Conservation (phyloP, 768 basidiomycete species). For the Cubamyces sp. region DNA sequence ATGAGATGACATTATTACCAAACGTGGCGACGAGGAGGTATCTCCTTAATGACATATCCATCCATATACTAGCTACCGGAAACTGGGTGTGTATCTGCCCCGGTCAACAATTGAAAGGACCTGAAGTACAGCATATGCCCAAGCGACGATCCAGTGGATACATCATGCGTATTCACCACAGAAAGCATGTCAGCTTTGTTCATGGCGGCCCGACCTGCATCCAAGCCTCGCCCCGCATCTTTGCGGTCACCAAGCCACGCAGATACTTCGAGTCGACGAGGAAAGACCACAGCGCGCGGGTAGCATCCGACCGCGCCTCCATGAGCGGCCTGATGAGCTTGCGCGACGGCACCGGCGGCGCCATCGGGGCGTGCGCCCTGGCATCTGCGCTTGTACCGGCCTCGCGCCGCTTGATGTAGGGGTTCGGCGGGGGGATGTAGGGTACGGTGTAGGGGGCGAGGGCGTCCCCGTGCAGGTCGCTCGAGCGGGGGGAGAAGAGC, state of each 20-base stretch:
- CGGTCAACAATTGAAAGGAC: no score
- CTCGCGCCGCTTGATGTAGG: constrained; percentile 24
- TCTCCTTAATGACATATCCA: no score
- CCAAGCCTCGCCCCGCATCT: constrained; percentile 20
- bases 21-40: no score
- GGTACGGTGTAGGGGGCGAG: constrained; percentile 20
- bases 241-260: constrained; percentile 13
- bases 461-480: constrained; percentile 5
- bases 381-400: not conserved
- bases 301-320: constrained; percentile 24
- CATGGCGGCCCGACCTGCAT: constrained; percentile 24
- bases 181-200: not conserved
- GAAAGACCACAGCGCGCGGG: constrained; percentile 21
- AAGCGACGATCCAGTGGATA: no score
- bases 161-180: no score
- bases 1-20: not conserved
- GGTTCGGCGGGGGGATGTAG: constrained; percentile 23
- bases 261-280: constrained; percentile 24
- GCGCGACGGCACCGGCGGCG: constrained; percentile 6
- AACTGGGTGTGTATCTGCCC: no score
- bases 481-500: constrained; percentile 34
- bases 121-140: no score
- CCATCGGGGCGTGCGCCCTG: not conserved
- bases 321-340: constrained; percentile 25
- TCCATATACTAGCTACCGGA: no score